Conservation (phyloP, 2,329 filamentous ascomycete genomes). For the Graphilbum fragrans region DNA sequence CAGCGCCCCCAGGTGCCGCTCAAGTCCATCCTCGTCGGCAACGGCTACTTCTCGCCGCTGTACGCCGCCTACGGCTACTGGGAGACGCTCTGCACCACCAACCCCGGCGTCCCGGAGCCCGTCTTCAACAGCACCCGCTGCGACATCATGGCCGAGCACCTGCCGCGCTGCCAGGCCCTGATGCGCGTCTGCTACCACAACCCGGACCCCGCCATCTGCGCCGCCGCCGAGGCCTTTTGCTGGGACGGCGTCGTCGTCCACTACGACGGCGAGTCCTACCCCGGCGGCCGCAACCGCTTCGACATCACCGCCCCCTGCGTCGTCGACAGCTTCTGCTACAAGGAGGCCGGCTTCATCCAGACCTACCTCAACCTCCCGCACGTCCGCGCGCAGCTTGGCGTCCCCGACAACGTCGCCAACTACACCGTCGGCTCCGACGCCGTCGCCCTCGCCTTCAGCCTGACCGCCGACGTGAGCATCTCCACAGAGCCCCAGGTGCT, state of each 20-base stretch:
- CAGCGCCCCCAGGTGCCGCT: slow-evolving; percentile 32
- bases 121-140: slow-evolving; percentile 29
- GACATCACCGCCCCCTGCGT: slow-evolving; percentile 4
- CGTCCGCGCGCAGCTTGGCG: slow-evolving; percentile 46
- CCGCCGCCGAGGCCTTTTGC: slow-evolving; percentile 43
- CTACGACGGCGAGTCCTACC: slow-evolving; percentile 34
- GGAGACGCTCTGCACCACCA: slow-evolving; percentile 30
- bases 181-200: slow-evolving; percentile 40
- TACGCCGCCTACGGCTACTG: slow-evolving; percentile 45
- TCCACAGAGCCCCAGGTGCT: slow-evolving; percentile 24
- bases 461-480: slow-evolving; percentile 36
- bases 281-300: slow-evolving; percentile 4
- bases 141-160: slow-evolving; percentile 3
- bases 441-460: slow-evolving; percentile 29
- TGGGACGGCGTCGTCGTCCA: slow-evolving; percentile 35
- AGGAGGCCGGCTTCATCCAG: slow-evolving; percentile 44
- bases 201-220: slow-evolving; percentile 37
- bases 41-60: slow-evolving; percentile 32
- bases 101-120: slow-evolving; percentile 40
- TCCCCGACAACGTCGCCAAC: slow-evolving; percentile 11
- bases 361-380: slow-evolving; percentile 44
- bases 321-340: slow-evolving; percentile 26
- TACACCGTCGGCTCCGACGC: slow-evolving; percentile 42
- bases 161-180: slow-evolving; percentile 27
- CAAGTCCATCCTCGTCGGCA: slow-evolving; percentile 43